These are phyloP conservation scores for Pleurotus sapidus DNA, from an alignment of 768 basidiomycete genomes.

Conservation along the genomic window DNA sequence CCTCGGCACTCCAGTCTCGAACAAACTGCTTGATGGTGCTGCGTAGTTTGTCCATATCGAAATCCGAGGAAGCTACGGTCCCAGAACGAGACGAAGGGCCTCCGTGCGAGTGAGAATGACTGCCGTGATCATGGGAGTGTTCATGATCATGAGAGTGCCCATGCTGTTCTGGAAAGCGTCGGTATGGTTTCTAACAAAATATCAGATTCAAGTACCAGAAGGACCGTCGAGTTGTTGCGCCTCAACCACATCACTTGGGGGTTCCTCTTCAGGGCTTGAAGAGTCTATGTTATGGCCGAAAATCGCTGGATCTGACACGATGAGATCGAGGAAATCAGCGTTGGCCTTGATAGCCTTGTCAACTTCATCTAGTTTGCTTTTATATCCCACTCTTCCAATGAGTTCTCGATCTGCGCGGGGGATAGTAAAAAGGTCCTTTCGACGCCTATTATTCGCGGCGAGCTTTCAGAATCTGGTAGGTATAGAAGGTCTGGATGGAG, in stretches of 20 bases:
- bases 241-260: conserved; percentile 22
- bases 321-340: conserved; percentile 69
- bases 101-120: conserved; percentile 11
- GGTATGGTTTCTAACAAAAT: conserved; percentile 8
- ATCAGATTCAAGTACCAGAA: neutral
- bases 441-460: conserved; percentile 55
- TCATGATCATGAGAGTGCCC: conserved; percentile 25
- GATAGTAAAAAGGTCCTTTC: conserved; percentile 77
- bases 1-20: conserved; percentile 89
- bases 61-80: conserved; percentile 49
- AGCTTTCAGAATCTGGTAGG: conserved; percentile 26
- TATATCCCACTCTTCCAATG: conserved; percentile 68
- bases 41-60: conserved; percentile 87
- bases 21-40: conserved; percentile 93
- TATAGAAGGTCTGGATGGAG: conserved; percentile 10
- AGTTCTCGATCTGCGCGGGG: conserved; percentile 67
- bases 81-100: conserved; percentile 20
- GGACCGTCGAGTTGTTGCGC: neutral
- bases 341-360: conserved; percentile 82
- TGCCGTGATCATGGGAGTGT: conserved; percentile 34
- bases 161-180: conserved; percentile 19
- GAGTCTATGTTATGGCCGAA: conserved; percentile 48
- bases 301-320: conserved; percentile 79
- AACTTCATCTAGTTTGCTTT: conserved; percentile 72
- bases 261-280: conserved; percentile 23